Percentiles rank a stretch among this genome's conserved stretches.
Evolutionary conservation across 257 asterid species (phyloP).

Genomic region (Solanum pennellii): DNA sequence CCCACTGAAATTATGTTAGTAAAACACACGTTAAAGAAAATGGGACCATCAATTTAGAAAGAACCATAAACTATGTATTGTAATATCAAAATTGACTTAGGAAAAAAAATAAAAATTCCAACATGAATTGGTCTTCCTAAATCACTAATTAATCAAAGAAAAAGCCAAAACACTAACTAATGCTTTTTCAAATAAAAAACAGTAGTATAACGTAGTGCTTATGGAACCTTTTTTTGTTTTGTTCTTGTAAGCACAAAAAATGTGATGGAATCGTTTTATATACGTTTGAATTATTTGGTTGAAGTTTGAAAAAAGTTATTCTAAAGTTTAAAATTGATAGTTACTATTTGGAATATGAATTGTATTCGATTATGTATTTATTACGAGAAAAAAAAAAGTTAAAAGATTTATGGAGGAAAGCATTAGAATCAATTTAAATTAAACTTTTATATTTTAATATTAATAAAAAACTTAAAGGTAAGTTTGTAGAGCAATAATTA

Average conservation of each 20-base stretch:
- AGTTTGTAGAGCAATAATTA: neutral
- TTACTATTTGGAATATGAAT: neutral
- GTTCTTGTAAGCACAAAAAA: neutral
- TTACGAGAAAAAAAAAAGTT: neutral
- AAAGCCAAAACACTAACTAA: slow-evolving; percentile 1
- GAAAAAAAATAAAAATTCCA: neutral
- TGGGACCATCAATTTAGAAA: neutral
- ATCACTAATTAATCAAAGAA: neutral
- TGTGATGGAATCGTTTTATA: neutral
- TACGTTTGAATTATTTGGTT: neutral
- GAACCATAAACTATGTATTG: neutral
- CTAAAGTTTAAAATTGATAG: neutral
- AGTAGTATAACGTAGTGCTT: neutral
- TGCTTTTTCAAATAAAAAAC: neutral
- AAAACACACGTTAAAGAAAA: neutral
- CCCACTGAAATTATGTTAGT: neutral
- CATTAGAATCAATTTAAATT: neutral
- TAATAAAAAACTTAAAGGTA: neutral
- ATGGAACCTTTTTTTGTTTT: neutral
- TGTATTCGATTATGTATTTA: neutral
- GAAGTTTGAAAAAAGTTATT: neutral
- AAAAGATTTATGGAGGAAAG: neutral
- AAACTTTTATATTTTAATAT: neutral
- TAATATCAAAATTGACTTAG: neutral
- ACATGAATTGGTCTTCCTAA: neutral